phyloP scores from a whole-genome alignment of 2,329 filamentous ascomycete genomes.

The Penicillium sp. region DNA sequence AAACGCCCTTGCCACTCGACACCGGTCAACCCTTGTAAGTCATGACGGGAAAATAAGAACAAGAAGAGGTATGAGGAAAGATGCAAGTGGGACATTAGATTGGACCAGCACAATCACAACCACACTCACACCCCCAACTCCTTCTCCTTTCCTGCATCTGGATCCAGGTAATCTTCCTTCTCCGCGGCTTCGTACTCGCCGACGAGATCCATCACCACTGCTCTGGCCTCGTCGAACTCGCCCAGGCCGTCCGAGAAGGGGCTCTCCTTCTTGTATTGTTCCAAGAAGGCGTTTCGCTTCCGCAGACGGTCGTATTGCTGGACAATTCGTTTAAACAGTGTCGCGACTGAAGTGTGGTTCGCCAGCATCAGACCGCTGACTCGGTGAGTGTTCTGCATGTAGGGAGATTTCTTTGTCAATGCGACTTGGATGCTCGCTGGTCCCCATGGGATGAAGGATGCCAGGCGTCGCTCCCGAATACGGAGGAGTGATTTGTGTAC shows the following conservation, averaged over 20 bases:
- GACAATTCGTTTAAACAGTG: slow-evolving; percentile 88
- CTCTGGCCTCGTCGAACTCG: slow-evolving; percentile 89
- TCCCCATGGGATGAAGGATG: slow-evolving; percentile 96
- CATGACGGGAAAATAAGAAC: too few species aligned
- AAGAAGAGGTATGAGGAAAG: too few species aligned
- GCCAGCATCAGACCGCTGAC: slow-evolving; percentile 96
- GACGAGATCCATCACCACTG: slow-evolving; percentile 84
- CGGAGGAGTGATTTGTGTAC: slow-evolving; percentile 94
- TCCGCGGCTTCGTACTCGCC: slow-evolving; percentile 94
- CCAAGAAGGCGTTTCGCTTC: slow-evolving; percentile 93
- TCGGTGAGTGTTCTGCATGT: slow-evolving; percentile 84
- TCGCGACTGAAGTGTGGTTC: slow-evolving; percentile 94
- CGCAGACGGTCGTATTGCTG: slow-evolving; percentile 86
- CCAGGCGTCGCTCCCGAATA: slow-evolving; percentile 85
- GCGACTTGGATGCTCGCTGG: slow-evolving; percentile 96
- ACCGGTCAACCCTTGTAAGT: too few species aligned
- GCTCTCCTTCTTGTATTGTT: slow-evolving; percentile 89
- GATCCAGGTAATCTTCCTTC: slow-evolving; percentile 77
- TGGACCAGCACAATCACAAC: too few species aligned
- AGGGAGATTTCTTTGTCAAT: slow-evolving; percentile 89
- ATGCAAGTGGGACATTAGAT: too few species aligned
- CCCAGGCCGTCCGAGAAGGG: slow-evolving; percentile 84
- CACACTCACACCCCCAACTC: slow-evolving; percentile 25
- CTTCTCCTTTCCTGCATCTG: slow-evolving; percentile 48
- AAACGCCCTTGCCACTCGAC: too few species aligned